Evolutionary conservation across 345 rosid species (phyloP).

Genomic region (Hibiscus syriacus): DNA sequence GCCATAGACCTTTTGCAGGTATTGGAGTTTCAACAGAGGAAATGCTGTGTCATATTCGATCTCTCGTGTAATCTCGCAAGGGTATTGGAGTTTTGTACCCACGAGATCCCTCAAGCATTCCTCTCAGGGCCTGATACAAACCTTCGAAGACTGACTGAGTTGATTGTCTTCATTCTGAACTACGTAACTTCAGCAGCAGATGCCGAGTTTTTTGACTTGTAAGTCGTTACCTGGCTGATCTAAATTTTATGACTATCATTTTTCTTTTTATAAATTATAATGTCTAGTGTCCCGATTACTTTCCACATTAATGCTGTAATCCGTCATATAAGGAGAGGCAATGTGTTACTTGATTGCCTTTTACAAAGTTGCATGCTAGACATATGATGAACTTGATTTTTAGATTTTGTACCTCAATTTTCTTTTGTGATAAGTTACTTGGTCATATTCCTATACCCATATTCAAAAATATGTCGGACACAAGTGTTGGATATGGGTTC

Average conservation of each 20-base stretch:
- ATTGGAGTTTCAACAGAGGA: constrained; percentile 71
- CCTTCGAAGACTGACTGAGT: constrained; percentile 83
- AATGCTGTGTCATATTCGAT: constrained; percentile 83
- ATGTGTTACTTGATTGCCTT: neutral
- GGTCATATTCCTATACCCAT: neutral
- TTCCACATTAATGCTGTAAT: neutral
- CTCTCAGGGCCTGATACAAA: constrained; percentile 75
- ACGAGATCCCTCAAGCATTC: constrained; percentile 76
- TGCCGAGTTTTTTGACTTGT: constrained; percentile 88
- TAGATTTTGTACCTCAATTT: neutral
- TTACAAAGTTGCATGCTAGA: constrained; percentile 6
- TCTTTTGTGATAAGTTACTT: neutral
- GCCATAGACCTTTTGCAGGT: constrained; percentile 34
- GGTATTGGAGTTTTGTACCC: constrained; percentile 88
- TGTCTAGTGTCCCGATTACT: neutral
- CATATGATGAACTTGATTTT: neutral
- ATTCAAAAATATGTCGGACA: neutral
- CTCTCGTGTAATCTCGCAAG: constrained; percentile 89
- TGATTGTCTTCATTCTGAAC: constrained; percentile 74
- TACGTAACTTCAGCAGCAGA: constrained; percentile 77
- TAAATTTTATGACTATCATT: neutral
- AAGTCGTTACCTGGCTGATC: constrained; percentile 25
- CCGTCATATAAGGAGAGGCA: neutral
- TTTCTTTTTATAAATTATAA: neutral
- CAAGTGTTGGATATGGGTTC: neutral